phyloP scores from a whole-genome alignment of 257 asterid genomes.

The Salvia hispanica region DNA sequence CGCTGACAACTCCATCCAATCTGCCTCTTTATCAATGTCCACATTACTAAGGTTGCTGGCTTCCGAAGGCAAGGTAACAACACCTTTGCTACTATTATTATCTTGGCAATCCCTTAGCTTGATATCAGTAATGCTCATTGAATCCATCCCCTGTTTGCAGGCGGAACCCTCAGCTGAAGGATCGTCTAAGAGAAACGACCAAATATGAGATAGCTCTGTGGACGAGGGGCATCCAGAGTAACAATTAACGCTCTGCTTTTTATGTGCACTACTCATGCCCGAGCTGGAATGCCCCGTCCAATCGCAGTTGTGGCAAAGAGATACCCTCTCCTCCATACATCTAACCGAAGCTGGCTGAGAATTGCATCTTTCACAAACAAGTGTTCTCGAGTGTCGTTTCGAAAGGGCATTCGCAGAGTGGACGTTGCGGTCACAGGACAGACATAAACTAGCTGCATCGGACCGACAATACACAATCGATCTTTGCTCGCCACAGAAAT shows the following conservation, averaged over 20 bases:
- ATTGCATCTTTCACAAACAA: conserved; percentile 80
- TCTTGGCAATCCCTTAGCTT: conserved; percentile 38
- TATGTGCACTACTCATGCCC: conserved; percentile 48
- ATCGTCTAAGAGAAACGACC: conserved; percentile 64
- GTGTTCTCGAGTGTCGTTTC: conserved; percentile 80
- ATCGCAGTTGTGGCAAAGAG: conserved; percentile 85
- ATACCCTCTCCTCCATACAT: conserved; percentile 65
- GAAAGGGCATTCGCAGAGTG: conserved; percentile 94
- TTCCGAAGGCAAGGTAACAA: conserved; percentile 29
- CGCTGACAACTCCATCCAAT: conserved; percentile 43
- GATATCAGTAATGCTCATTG: conserved; percentile 53
- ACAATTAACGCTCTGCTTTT: conserved; percentile 64
- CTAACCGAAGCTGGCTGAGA: conserved; percentile 68
- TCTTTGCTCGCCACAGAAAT: conserved; percentile 76
- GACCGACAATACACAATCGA: conserved; percentile 78
- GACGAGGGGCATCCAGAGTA: conserved; percentile 89
- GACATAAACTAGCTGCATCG: conserved; percentile 80
- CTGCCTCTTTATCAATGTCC: conserved; percentile 40
- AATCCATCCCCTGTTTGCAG: conserved; percentile 59
- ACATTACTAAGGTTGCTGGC: conserved; percentile 30
- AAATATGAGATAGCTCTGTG: conserved; percentile 68
- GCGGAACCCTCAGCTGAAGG: conserved; percentile 52
- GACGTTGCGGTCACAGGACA: conserved; percentile 83
- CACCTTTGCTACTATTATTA: conserved; percentile 37
- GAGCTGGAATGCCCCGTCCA: conserved; percentile 64